Evolutionary conservation across 768 basidiomycete genomes (phyloP).

Genomic region (Boletus reticuloceps): DNA sequence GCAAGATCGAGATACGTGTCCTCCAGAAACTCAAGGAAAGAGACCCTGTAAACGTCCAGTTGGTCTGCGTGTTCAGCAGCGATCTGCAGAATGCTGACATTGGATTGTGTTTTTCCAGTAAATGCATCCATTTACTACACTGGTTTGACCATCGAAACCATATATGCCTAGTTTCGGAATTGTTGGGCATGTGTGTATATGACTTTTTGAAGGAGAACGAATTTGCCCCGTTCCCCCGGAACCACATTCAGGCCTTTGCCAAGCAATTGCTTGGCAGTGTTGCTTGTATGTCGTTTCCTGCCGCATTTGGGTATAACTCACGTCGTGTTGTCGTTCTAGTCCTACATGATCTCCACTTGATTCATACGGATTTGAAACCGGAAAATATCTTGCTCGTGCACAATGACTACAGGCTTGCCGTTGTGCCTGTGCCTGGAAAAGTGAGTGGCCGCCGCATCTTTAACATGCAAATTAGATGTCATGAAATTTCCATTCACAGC

Average conservation of each 20-base stretch:
- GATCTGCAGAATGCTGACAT: conserved; percentile 20
- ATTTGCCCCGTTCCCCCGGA: conserved; percentile 93
- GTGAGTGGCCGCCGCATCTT: conserved; percentile 33
- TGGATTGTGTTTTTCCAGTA: conserved; percentile 46
- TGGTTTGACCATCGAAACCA: conserved; percentile 98
- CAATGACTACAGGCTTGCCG: conserved; percentile 67
- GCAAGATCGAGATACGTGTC: conserved; percentile 96
- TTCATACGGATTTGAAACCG: conserved; percentile 98
- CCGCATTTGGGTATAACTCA: not conserved
- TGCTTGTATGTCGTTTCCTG: conserved; percentile 65
- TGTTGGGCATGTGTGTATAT: conserved; percentile 96
- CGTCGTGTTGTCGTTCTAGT: conserved; percentile 46
- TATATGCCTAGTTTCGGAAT: conserved; percentile 94
- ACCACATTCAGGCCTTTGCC: conserved; percentile 96
- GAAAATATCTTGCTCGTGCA: conserved; percentile 96
- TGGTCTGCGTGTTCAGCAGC: conserved; percentile 34
- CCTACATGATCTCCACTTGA: conserved; percentile 83
- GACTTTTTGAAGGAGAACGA: conserved; percentile 99
- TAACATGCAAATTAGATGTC: not conserved
- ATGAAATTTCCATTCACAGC: conserved; percentile 39
- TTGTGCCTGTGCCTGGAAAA: conserved; percentile 64
- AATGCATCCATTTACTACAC: conserved; percentile 94
- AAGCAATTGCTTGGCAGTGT: conserved; percentile 89
- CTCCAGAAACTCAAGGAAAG: conserved; percentile 86
- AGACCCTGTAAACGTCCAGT: conserved; percentile 89